Base-by-base conservation (phyloP, 371 early-diverging fungal genomes). In the Nematocida sp. region DNA sequence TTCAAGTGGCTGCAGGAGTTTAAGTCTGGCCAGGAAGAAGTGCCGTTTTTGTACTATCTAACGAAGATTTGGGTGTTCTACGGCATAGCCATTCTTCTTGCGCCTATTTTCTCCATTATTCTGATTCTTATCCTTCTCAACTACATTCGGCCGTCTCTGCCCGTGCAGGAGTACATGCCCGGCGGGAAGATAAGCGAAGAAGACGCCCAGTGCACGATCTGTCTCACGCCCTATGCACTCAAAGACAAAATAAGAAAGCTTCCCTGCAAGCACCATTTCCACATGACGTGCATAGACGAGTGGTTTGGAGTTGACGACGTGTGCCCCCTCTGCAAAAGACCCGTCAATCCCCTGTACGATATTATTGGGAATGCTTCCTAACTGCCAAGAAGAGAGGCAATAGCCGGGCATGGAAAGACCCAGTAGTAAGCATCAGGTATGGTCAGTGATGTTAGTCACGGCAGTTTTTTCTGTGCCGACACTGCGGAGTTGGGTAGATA, bases 231-330 rank as follows among this genome's bases (percentile, higher is more conserved):
- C 13, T 85, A 83, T 52, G 63, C 50, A 25, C 27, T 38, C 13
- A 79, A 79, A 29, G 80, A 60, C 37, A 40, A 77, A 36, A 65
- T 85, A 19, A 82, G 82, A 67, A 57, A 78, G 31, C 78, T 85
- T 13, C 83, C 83, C 1, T 85, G 85, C 62, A 78, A 78, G 31
- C 85, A 85, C 64, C 82, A 83, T 66, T 85, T 83, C 67, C 85
- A 85, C 63, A 54, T 45, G 51, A 65, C 67, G 8, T 85, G 85
- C 66, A 81, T 85, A 43, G 85, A 85, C 64, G 83, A 82, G 52
- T 85, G 85, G 85, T 81, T 85, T 65, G 76, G 79, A 54, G 48
- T 83, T 11, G 83, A 80, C 40, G 83, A 85, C 63, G 64, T 82
- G 17, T 85, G 85, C 56, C 85, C 85, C 21, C 45, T 83, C 15